Conservation (phyloP, 2,329 filamentous ascomycete species). For the Orbilia quercus region DNA sequence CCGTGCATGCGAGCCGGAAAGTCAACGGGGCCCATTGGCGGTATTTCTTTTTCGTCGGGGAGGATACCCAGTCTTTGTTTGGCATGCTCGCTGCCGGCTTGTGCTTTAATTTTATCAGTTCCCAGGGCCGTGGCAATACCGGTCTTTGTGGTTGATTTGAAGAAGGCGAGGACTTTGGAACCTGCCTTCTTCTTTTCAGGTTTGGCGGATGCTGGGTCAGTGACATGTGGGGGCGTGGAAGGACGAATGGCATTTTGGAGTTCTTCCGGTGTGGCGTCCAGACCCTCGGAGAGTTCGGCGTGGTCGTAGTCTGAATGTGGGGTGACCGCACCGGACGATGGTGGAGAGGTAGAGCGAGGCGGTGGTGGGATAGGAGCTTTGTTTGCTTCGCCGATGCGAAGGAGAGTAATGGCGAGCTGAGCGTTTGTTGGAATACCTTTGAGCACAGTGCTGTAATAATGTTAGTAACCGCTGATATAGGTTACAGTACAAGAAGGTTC, state of each 20-base stretch:
- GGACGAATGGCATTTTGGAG: conserved; percentile 74
- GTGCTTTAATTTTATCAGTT: conserved; percentile 77
- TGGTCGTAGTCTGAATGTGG: conserved; percentile 67
- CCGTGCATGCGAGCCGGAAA: conserved; percentile 79
- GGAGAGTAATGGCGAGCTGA: conserved; percentile 81
- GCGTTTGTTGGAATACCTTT: conserved; percentile 87
- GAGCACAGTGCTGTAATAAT: conserved; percentile 71
- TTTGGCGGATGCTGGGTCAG: conserved; percentile 66
- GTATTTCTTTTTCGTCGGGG: conserved; percentile 64
- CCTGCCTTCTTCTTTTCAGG: conserved; percentile 65
- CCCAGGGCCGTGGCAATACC: conserved; percentile 78
- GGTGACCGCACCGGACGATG: conserved; percentile 64
- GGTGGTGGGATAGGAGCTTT: conserved; percentile 78
- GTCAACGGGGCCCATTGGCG: conserved; percentile 75
- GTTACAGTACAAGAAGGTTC: conserved; percentile 67
- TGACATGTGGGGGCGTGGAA: conserved; percentile 68
- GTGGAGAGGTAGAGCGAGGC: conserved; percentile 57
- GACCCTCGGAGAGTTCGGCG: conserved; percentile 62
- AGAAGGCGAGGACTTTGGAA: conserved; percentile 73
- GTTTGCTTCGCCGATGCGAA: conserved; percentile 83
- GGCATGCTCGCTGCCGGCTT: conserved; percentile 71
- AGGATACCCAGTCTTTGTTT: conserved; percentile 79
- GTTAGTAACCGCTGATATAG: conserved; percentile 41
- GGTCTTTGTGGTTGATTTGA: conserved; percentile 77
- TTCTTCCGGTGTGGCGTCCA: conserved; percentile 70